These are phyloP conservation scores for Malassezia psittaci DNA, from an alignment of 1,284 basidiomycete genomes.

Conservation along the genomic window DNA sequence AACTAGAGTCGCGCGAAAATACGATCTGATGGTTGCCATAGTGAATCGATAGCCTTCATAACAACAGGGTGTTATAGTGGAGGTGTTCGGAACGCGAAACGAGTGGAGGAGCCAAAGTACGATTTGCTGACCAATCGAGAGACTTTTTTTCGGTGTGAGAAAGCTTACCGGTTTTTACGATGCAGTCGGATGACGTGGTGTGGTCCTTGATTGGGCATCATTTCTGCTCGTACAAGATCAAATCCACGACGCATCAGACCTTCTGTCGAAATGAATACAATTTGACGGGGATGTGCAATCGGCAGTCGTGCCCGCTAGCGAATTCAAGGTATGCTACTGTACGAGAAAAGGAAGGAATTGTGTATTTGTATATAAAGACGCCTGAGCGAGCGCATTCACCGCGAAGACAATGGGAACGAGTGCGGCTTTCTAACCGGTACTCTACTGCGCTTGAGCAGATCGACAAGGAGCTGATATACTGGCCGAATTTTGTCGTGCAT, in stretches of 20 bases:
- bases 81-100: not conserved
- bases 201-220: conserved; percentile 45
- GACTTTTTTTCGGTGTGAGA: conserved; percentile 1
- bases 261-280: conserved; percentile 99
- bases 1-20: conserved; percentile 16
- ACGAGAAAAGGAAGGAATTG: conserved; percentile 77
- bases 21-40: conserved; percentile 23
- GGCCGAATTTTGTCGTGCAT: conserved; percentile 94
- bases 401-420: conserved; percentile 91
- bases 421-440: conserved; percentile 88
- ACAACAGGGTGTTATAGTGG: not conserved
- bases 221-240: conserved; percentile 47
- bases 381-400: conserved; percentile 93
- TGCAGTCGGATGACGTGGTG: conserved; percentile 47
- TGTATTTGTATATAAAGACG: conserved; percentile 97
- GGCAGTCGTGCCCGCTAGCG: conserved; percentile 91
- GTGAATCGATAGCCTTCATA: conserved; percentile 11
- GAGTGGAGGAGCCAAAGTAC: not conserved
- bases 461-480: conserved; percentile 86
- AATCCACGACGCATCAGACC: conserved; percentile 52
- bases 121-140: conserved; percentile 2
- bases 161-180: not conserved
- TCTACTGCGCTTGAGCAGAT: conserved; percentile 69
- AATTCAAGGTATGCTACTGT: conserved; percentile 96
- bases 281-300: conserved; percentile 89